These are phyloP conservation scores for Phytopythium oedochilum DNA, from an alignment of 352 stramenopile genomes.

Conservation along the genomic window DNA sequence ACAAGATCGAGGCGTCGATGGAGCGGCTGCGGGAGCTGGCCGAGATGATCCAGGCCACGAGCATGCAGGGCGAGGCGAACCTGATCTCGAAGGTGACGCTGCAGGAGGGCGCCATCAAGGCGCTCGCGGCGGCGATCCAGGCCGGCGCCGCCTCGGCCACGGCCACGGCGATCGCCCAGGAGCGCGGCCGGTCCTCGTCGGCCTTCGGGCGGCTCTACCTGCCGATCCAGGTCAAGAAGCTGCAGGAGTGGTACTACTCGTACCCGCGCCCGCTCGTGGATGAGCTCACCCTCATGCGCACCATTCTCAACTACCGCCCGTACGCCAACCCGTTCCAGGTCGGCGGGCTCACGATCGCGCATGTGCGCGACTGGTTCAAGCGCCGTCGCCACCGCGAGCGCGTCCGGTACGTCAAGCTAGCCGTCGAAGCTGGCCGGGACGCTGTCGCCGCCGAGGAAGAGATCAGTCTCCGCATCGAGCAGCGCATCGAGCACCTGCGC, in stretches of 20 bases:
- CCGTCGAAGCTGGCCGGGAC: constrained; percentile 58
- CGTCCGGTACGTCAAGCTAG: constrained; percentile 71
- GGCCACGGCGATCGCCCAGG: constrained; percentile 66
- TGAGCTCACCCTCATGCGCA: constrained; percentile 81
- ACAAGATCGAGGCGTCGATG: constrained; percentile 72
- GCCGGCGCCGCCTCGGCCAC: constrained; percentile 57
- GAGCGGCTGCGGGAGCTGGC: constrained; percentile 65
- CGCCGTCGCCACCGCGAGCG: constrained; percentile 73
- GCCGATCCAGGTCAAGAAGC: constrained; percentile 66
- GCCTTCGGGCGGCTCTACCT: constrained; percentile 53
- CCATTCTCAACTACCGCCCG: constrained; percentile 77
- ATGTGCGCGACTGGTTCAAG: constrained; percentile 86
- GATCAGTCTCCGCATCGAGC: constrained; percentile 73
- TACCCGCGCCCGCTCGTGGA: constrained; percentile 75
- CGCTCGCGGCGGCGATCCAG: constrained; percentile 53
- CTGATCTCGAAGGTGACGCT: constrained; percentile 73
- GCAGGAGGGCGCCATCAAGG: constrained; percentile 47
- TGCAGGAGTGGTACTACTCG: constrained; percentile 82
- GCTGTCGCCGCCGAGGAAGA: constrained; percentile 62
- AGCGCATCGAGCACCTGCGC: constrained; percentile 68
- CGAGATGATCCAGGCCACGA: constrained; percentile 79
- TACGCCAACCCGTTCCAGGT: constrained; percentile 67
- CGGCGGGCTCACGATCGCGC: constrained; percentile 50
- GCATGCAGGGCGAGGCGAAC: constrained; percentile 81
- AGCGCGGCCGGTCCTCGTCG: constrained; percentile 48